Evolutionary conservation across 495 filamentous ascomycete genomes (phyloP), one percentile per base, ranked within the genome.

Genomic region (Podospora anserina): DNA sequence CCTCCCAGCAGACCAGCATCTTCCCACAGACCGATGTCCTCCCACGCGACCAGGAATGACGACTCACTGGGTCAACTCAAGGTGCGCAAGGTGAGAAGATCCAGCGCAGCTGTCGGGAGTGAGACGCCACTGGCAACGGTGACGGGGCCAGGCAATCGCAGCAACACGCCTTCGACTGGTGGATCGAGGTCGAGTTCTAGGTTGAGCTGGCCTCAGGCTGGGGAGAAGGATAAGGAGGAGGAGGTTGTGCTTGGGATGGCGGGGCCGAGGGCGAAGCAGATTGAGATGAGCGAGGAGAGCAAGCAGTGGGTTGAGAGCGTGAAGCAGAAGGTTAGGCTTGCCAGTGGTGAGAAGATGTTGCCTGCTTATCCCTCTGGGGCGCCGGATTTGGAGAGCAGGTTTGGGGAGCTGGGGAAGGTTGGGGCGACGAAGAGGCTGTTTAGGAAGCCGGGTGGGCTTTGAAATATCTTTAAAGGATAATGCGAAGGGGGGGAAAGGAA

Each of bases 271-370:
- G 79, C 78, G 18, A 89, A 86, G 78, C 84, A 83, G 54, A 74
- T 83, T 7, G 83, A 85, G 60, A 86, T 92, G 69, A 86, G 82
- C 61, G 85, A 85, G 65, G 86, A 91, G 76, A 88, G 88, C 70
- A 79, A 84, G 61, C 83, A 85, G 55, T 92, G 90, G 90, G 87
- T 92, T 3, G 88, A 92, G 75, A 88, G 85, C 32, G 88, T 92
- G 79, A 85, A 91, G 75, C 88, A 89, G 60, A 87, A 89, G 70
- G 88, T 89, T 5, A 77, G 83, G 28, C 79, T 83, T 27, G 87
- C 85, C 53, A 86, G 83, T 63, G 81, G 81, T 32, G 82, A 84
- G 65, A 78, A 77, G 23, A 65, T 72, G 44, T 69, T 62, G 30
- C 77, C 75, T 71, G 54, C 63, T 39, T n/a, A 63, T 49, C 44